A percentile compares a stretch with the other conserved stretches of the same genome.
Evolutionary conservation across 345 rosid species (phyloP).

Genomic region (Geranium rotundifolium): DNA sequence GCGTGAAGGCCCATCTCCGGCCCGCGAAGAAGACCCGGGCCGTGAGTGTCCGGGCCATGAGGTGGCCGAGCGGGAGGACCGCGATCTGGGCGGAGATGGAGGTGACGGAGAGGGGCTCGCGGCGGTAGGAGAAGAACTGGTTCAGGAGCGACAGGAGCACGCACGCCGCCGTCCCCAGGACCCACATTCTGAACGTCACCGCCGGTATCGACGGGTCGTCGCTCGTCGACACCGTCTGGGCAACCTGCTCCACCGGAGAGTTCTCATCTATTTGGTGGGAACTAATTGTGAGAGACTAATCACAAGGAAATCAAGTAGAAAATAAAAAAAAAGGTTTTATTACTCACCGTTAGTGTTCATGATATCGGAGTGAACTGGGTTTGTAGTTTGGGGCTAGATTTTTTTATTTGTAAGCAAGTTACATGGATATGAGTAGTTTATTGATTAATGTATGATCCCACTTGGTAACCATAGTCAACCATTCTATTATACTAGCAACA

Average conservation of each 20-base stretch:
- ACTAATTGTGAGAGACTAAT: too few species aligned
- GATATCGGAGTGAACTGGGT: too few species aligned
- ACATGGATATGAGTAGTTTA: too few species aligned
- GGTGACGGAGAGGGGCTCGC: slow-evolving; percentile 82
- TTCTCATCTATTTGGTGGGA: too few species aligned
- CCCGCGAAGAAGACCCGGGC: slow-evolving; percentile 59
- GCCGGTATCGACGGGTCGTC: slow-evolving; percentile 79
- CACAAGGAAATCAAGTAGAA: too few species aligned
- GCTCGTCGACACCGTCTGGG: slow-evolving; percentile 72
- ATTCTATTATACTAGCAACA: too few species aligned
- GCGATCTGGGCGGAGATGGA: slow-evolving; percentile 96
- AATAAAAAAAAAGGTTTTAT: too few species aligned
- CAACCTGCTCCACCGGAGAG: slow-evolving; percentile 82
- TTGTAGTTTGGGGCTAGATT: too few species aligned
- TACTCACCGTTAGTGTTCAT: too few species aligned
- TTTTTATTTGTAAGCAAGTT: too few species aligned
- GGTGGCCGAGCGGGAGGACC: slow-evolving; percentile 76
- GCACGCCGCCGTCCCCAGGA: slow-evolving; percentile 66
- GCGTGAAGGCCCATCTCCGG: slow-evolving; percentile 54
- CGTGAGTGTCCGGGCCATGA: slow-evolving; percentile 76
- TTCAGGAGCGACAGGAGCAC: slow-evolving; percentile 70
- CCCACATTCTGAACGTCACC: slow-evolving; percentile 90
- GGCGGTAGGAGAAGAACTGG: slow-evolving; percentile 93
- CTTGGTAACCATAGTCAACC: too few species aligned
- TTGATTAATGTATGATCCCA: too few species aligned